Base-by-base conservation (phyloP, 495 filamentous ascomycete species). In the Tuber calosporum region DNA sequence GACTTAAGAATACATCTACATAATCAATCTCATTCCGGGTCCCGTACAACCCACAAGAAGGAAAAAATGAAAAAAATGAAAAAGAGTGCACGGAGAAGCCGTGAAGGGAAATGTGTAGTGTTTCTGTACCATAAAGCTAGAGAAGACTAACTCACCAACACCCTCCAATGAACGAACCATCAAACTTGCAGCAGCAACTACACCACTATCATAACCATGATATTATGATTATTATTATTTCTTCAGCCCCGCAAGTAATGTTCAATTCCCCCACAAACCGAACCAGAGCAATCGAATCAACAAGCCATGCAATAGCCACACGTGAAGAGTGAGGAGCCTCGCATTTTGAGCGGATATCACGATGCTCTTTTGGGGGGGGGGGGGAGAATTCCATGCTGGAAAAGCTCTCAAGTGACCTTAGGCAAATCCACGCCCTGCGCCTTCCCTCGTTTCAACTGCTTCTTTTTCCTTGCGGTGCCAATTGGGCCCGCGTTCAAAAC, bases 361-460 rank as follows among this genome's bases (percentile, higher is more conserved):
- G 26, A 17, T 62, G 53, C 26, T 34, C 30, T 62, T 62, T 62
- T 62, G 11, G 53, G 53, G 22, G 45, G 7, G 26, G 13, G 53
- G n/a, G 53, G 26, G 26, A 30, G 26, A 26, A 62, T 62, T 62
- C 53, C 53, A 62, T 34, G 26, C 53, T 17, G 26, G 6, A 62
- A 30, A 19, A 9, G 6, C 53, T 30, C 53, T 62, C 53, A 62
- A 62, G 53, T 62, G 53, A 62, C 53, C 34, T 34, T 34, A 62
- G 53, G 53, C 26, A 3, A 9, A 34, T 34, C 53, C 13, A 4
- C 53, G 5, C 53, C 53, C 26, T 62, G 53, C 7, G 42, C 43
- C 34, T 70, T 74, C 17, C 68, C 76, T 2, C 76, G 70, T 30
- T 73, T 73, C 9, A 73, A 40, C 43, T 77, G 70, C n/a, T 68